Evolutionary conservation across 306 rosid species (phyloP), one percentile per base, ranked within the genome.

Genomic region (Fragaria iinumae): DNA sequence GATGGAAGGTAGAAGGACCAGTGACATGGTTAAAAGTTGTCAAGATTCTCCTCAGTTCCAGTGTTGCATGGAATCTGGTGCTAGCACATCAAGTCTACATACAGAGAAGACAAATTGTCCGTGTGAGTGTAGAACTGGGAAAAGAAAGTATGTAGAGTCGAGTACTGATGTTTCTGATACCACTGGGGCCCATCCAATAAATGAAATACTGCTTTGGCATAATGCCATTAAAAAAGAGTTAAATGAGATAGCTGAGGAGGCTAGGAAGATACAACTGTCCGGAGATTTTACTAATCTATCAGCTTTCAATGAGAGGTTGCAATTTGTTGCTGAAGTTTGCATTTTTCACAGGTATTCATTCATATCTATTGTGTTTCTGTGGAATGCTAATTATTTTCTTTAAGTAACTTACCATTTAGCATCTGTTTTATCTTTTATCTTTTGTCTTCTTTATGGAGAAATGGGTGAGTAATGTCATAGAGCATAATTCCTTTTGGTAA

Each of bases 171-270:
- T 67, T 81, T 86, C 85, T 56, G 91, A 88, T 79, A 64, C 71
- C 76, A 74, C 66, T 73, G 97, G 74, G 72, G 80, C 80, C 17
- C 97, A 91, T 83, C 99, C 98, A 21, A 96, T 96, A 63, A 89
- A 96, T 86, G 98, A 93, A 82, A 96, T 91, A 83, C 85, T 93
- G 86, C 90, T 91, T 67, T 96, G 99, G 99, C 99, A 96, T 87
- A 91, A 91, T 86, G 99, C 99, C 66, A 91, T 96, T 65, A 89
- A 89, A 80, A 85, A 81, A 80, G 99, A 96, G 82, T 89, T 96
- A 71, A 84, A 87, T 77, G 98, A 96, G 88, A 89, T 96, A 91
- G 91, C 91, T 8, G 59, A 69, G 67, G 88, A 86, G 69, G 90
- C 91, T 23, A 84, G 86, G 76, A 78, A 84, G 81, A 82, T 76